phyloP scores from a whole-genome alignment of 83 land plant genomes.

The Thuja plicata region DNA sequence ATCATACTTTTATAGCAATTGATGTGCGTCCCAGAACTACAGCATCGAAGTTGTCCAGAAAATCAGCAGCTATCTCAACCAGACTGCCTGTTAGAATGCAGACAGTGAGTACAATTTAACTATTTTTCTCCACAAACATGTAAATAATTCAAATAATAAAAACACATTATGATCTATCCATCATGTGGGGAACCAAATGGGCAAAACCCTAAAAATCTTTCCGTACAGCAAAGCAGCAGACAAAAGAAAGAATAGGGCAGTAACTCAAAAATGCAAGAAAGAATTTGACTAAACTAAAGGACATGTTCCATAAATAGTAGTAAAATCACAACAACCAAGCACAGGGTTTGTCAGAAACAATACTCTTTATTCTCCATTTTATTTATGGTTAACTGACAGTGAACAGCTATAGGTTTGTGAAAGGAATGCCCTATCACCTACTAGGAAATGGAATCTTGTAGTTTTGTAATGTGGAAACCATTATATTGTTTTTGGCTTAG shows the following conservation, averaged over 20 bases:
- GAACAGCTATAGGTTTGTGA: neutral
- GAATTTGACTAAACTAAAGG: neutral
- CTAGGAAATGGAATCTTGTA: neutral
- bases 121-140: neutral
- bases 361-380: neutral
- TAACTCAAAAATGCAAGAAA: neutral
- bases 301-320: neutral
- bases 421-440: neutral
- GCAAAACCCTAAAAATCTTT: neutral
- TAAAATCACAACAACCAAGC: neutral
- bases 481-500: neutral
- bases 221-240: neutral
- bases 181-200: neutral
- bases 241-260: neutral
- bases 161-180: neutral
- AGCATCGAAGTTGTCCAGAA: conserved; percentile 76
- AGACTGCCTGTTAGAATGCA: conserved; percentile 49
- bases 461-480: neutral
- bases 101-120: neutral
- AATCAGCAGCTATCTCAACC: conserved; percentile 52
- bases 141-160: neutral
- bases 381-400: neutral
- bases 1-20: conserved; percentile 36
- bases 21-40: conserved; percentile 69
- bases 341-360: neutral